A percentile compares a stretch with the other conserved stretches of the same genome.
Conservation (phyloP, 1,284 basidiomycete species). For the Ceratobasidium theobromae region DNA sequence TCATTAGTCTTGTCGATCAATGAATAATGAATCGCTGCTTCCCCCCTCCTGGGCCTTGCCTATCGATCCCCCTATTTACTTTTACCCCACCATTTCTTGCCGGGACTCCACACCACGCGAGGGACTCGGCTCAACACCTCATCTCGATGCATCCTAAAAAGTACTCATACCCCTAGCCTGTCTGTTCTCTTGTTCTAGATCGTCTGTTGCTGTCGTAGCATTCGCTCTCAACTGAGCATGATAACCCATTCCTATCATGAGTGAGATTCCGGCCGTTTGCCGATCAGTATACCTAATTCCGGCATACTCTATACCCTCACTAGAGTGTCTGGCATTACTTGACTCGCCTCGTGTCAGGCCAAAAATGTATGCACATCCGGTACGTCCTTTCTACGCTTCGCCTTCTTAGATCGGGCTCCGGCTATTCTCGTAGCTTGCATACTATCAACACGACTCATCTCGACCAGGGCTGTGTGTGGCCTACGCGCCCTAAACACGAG, state of each 20-base stretch:
- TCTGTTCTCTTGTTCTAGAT: slow-evolving; percentile 23
- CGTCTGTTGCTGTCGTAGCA: slow-evolving; percentile 35
- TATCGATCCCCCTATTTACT: slow-evolving; percentile 24
- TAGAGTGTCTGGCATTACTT: background rate
- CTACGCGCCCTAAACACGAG: slow-evolving; percentile 21
- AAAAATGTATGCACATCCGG: slow-evolving; percentile 12
- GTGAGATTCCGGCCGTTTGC: slow-evolving; percentile 7
- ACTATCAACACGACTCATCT: slow-evolving; percentile 31
- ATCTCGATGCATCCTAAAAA: slow-evolving; percentile 28
- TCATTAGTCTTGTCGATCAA: slow-evolving; percentile 34
- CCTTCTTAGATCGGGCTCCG: slow-evolving; percentile 32
- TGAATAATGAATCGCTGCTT: slow-evolving; percentile 33
- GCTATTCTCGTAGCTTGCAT: slow-evolving; percentile 12
- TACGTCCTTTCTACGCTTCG: slow-evolving; percentile 21
- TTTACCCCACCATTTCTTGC: slow-evolving; percentile 3
- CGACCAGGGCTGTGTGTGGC: slow-evolving; percentile 29
- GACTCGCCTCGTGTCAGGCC: slow-evolving; percentile 16
- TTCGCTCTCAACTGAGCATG: slow-evolving; percentile 42
- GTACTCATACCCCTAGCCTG: slow-evolving; percentile 16
- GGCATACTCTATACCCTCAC: background rate
- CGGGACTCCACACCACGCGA: slow-evolving; percentile 25
- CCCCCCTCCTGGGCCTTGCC: slow-evolving; percentile 24
- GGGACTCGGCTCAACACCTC: background rate
- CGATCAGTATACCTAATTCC: background rate
- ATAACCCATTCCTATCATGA: slow-evolving; percentile 34